Evolutionary conservation across 163 green algal genomes (phyloP), one percentile per base, ranked within the genome.

Genomic region (Scenedesmus sp.): DNA sequence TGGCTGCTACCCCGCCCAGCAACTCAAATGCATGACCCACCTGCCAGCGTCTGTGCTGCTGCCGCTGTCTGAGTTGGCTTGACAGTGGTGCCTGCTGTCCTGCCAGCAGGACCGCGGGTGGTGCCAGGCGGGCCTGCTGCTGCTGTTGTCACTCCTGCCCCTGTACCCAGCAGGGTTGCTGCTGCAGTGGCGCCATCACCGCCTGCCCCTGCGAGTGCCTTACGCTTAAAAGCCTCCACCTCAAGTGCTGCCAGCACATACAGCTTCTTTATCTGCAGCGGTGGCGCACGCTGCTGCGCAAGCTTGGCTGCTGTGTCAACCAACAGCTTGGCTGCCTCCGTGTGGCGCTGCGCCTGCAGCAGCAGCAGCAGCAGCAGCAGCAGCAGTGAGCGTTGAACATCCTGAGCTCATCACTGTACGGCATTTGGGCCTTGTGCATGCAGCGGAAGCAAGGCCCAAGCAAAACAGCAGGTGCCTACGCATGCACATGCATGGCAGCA

Each of bases 181-280:
- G 93, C 90, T 26, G 91, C 93, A 62, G 85, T 59, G 73, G 56
- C 52, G 26, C 73, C 67, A 85, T 89, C 12, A 60, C 76, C 57
- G n/a, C 85, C 89, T 52, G 60, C 76, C 62, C 46, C 59, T 66
- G n/a, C 86, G 9, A 90, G 62, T 13, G 82, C 82, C 90, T 88
- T 92, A 70, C 91, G 92, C 90, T 94, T 96, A 91, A 97, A 96
- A 12, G 94, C 95, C 83, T 97, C 94, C 6, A 97, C 91, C 91
- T 98, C 96, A 34, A 99, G 92, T 56, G 96, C 97, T 9, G 96
- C 96, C 87, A 99, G 94, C 77, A 99, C 95, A 89, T 98, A 96
- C 79, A 99, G 94, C 95, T 98, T 97, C 94, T 99, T 99, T 3
- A 97, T 92, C 12, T 95, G 94, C 89, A 98, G 70, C 0, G 97